Evolutionary conservation across 2,329 filamentous ascomycete genomes (phyloP).

Genomic region (Drechslerella coelobrocha): DNA sequence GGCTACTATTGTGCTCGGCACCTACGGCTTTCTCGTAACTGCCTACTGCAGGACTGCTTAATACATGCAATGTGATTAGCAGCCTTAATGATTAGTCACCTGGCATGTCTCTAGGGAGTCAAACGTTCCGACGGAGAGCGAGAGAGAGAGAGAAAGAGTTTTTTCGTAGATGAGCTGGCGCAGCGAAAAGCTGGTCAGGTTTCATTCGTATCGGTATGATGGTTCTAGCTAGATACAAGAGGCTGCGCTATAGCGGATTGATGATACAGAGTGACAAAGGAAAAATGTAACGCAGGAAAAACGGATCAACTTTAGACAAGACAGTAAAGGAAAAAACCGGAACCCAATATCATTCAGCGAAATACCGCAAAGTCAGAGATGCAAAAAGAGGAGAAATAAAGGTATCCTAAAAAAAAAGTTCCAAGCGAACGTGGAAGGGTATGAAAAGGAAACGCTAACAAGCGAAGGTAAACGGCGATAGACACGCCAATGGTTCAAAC

Average conservation of each 20-base stretch:
- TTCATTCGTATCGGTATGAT: conserved; percentile 37
- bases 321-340: conserved; percentile 5
- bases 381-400: conserved; percentile 18
- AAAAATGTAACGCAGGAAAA: conserved; percentile 8
- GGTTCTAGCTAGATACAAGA: conserved; percentile 44
- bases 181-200: conserved; percentile 1
- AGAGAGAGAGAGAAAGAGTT: neutral
- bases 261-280: conserved; percentile 31
- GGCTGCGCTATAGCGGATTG: conserved; percentile 10
- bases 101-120: neutral
- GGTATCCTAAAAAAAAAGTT: conserved; percentile 27
- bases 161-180: conserved; percentile 25
- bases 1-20: neutral
- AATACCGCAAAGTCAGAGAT: conserved; percentile 13
- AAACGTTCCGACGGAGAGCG: no score
- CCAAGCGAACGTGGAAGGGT: conserved; percentile 4
- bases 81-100: neutral
- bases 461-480: conserved; percentile 46
- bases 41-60: neutral
- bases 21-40: neutral
- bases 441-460: conserved; percentile 1
- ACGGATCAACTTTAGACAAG: neutral
- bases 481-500: conserved; percentile 45
- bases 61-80: neutral
- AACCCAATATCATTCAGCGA: conserved; percentile 26